Evolutionary conservation across 345 rosid genomes (phyloP), one percentile per base, ranked within the genome.

Genomic region (Limnanthes douglasii): DNA sequence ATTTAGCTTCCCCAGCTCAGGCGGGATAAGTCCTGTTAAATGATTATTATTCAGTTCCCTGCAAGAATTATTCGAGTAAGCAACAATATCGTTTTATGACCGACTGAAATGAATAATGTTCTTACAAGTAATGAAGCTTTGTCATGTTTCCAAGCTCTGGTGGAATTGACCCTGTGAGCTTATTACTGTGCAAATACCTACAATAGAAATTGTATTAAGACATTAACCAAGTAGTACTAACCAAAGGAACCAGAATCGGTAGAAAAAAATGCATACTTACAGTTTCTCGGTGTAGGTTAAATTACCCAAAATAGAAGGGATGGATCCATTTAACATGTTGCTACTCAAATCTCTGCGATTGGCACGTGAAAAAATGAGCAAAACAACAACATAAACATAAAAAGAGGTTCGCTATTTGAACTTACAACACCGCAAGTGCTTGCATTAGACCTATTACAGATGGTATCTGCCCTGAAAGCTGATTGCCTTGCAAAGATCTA

Each of bases 351-450:
- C 98, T 52, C 98, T 84, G 71, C 15, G 38, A n/a, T n/a, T n/a
- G n/a, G n/a, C n/a, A n/a, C n/a, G n/a, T n/a, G n/a, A n/a, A n/a
- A n/a, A n/a, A n/a, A n/a, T n/a, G n/a, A n/a, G n/a, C n/a, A n/a
- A n/a, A n/a, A n/a, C n/a, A n/a, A n/a, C n/a, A n/a, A n/a, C n/a
- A n/a, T 6, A 24, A 29, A 45, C 4, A 5, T n/a, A 7, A 22
- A 44, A 49, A 29, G 29, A 32, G 4, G 8, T 18, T 35, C 39
- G 21, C 19, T 15, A 31, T 26, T 28, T 24, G 48, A 29, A 60
- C 98, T 74, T 66, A 90, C 98, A 90, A 40, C 11, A 90, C 98
- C 45, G 98, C 95, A 51, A 90, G 98, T 14, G 98, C 98, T 60
- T 90, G 98, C 98, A 90, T 90, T 13, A 90, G 72, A 52, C 98